Evolutionary conservation across 2,329 filamentous ascomycete species (phyloP), one percentile per base, ranked within the genome.

Genomic region (Cucurbitaria berberidis): DNA sequence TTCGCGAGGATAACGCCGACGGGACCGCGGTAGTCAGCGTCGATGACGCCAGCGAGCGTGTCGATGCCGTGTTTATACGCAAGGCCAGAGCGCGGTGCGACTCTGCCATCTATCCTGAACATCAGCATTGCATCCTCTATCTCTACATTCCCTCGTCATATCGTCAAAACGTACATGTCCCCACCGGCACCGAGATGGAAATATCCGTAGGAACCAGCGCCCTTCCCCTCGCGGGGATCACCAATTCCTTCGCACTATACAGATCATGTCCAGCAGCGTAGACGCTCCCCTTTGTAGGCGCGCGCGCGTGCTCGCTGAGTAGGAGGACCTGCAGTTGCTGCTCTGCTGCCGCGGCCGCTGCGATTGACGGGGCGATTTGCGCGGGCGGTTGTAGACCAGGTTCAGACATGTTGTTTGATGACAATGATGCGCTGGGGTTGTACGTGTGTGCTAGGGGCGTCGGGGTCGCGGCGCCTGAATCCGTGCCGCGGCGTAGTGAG

Each of bases 1-100:
- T 99, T 99, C 77, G 98, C 98, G 46, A 99, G 85, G 63, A 99
- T 83, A 22, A 99, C 89, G 81, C 96, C 96, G 68, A 99, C 89
- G 64, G 90, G 90, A 18, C 95, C 95, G 30, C 95, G 86, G 81
- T 99, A 99, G 77, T 99, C 95, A 29, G 93, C 93, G 76, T 99
- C 95, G 67, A 99, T 98, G 60, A 99, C 95, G 48, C 95, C 95
- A 0, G 95, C 95, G 58, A 96, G 92, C 0, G 90, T 95, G 76
- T 97, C 92, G 74, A 99, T 98, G 78, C 93, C 95, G 80, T 98
- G 87, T 81, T 99, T 99, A 55, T 87, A 83, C 2, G 93, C 93
- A 30, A 96, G 87, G 42, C 92, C 92, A n/a, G 90, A 95, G 61
- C 93, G 89, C 9, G 93, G 93, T 3, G 93, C 93, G 49, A 96